Evolutionary conservation across 164 flowering plant genomes (phyloP).

Genomic region (Nymphaea colorata): DNA sequence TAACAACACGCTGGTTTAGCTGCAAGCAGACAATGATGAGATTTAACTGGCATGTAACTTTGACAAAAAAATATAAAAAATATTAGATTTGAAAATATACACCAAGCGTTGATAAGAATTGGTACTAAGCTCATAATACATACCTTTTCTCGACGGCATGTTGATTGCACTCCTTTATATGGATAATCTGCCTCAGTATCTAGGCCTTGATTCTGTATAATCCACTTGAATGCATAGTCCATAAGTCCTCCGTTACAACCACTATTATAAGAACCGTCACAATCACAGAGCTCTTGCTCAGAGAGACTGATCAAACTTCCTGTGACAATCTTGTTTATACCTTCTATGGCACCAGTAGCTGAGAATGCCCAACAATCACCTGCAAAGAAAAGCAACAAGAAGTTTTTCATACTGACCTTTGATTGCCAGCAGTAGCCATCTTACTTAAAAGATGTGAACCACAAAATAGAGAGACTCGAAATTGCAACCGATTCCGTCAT

Average conservation of each 20-base stretch:
- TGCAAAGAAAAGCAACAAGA: conserved; percentile 12
- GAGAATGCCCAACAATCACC: conserved; percentile 99
- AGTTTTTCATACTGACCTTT: too few species aligned
- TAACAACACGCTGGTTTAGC: conserved; percentile 64
- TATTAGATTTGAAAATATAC: too few species aligned
- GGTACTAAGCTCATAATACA: not conserved
- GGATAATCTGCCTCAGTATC: conserved; percentile 94
- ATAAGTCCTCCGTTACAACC: conserved; percentile 94
- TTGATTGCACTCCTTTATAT: conserved; percentile 31
- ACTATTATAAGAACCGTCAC: conserved; percentile 59
- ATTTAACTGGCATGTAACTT: too few species aligned
- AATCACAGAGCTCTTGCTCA: conserved; percentile 87
- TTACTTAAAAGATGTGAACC: too few species aligned
- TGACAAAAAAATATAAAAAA: too few species aligned
- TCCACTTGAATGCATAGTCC: conserved; percentile 86
- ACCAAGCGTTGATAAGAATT: too few species aligned
- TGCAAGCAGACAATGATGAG: conserved; percentile 12
- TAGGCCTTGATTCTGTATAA: conserved; percentile 67
- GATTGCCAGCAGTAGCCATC: too few species aligned
- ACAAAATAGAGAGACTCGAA: too few species aligned
- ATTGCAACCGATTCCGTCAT: too few species aligned
- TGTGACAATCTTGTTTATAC: conserved; percentile 71
- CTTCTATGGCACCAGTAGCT: conserved; percentile 93
- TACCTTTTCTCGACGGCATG: conserved; percentile 66
- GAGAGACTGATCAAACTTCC: conserved; percentile 87